These are phyloP conservation scores for Gonapodya prolifera DNA, from an alignment of 192 early-diverging fungal genomes.

Conservation along the genomic window DNA sequence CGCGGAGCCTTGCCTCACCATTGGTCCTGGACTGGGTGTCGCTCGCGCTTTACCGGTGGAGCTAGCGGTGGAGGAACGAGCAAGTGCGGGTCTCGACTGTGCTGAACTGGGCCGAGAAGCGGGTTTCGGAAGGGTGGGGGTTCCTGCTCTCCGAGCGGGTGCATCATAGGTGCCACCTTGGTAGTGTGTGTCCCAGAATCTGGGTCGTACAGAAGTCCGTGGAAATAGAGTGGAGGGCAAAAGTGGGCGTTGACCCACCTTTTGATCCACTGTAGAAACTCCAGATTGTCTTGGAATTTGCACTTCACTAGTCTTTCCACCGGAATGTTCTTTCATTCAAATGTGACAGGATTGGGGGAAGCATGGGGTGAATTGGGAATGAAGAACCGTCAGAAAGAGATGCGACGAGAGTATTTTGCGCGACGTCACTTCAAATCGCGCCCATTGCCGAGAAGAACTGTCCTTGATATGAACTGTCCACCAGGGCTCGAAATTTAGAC, in stretches of 20 bases:
- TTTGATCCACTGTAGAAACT: constrained; percentile 95
- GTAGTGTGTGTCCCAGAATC: constrained; percentile 81
- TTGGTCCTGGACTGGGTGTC: neutral
- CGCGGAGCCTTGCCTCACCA: neutral
- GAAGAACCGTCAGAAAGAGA: no score
- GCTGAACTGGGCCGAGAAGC: neutral
- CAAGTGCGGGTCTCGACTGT: constrained; percentile 14
- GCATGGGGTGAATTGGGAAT: no score
- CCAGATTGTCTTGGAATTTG: constrained; percentile 97
- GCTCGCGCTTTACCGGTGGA: neutral
- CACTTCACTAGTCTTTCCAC: constrained; percentile 85
- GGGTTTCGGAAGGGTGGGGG: constrained; percentile 1
- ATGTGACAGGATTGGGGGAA: no score
- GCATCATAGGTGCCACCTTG: constrained; percentile 81
- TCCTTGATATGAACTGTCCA: no score
- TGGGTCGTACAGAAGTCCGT: no score
- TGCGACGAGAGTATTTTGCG: no score
- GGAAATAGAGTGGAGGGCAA: neutral
- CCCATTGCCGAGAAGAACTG: no score
- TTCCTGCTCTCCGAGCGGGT: constrained; percentile 44
- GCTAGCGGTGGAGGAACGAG: constrained; percentile 6
- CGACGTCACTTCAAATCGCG: no score
- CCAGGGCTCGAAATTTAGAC: no score
- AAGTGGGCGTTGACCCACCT: constrained; percentile 16
- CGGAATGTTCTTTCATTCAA: constrained; percentile 81